Evolutionary conservation across 257 asterid genomes (phyloP).

Genomic region (Phtheirospermum japonicum): DNA sequence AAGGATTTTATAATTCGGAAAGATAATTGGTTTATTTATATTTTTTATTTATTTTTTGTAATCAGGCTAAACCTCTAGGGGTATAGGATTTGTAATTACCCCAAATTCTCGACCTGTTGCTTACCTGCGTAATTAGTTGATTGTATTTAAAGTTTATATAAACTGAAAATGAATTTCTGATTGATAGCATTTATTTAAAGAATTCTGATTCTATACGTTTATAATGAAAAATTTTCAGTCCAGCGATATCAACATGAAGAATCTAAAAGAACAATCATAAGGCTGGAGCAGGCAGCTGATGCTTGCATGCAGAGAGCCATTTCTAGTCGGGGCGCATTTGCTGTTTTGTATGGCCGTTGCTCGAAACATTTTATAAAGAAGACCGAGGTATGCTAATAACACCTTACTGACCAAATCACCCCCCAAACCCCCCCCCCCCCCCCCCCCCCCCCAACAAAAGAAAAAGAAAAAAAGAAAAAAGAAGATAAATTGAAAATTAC

Average conservation of each 20-base stretch:
- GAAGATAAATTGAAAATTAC: too few relatives aligned
- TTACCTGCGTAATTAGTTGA: background rate
- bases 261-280: conserved; percentile 51
- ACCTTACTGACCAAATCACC: background rate
- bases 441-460: too few relatives aligned
- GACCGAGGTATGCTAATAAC: conserved; percentile 51
- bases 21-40: background rate
- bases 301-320: conserved; percentile 56
- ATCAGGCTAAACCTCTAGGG: too few relatives aligned
- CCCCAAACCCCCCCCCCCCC: too few relatives aligned
- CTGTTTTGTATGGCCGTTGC: conserved; percentile 53
- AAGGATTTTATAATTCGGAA: background rate
- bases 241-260: conserved; percentile 43
- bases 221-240: conserved; percentile 45
- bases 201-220: conserved; percentile 8
- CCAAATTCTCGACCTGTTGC: background rate
- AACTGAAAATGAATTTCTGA: background rate
- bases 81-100: too few relatives aligned
- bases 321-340: conserved; percentile 61
- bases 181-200: conserved; percentile 1
- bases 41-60: too few relatives aligned
- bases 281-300: conserved; percentile 77
- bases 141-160: background rate
- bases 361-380: conserved; percentile 60
- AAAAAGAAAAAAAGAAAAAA: too few relatives aligned